A percentile compares a stretch with the other conserved stretches of the same genome.
Evolutionary conservation across 2,329 filamentous ascomycete species (phyloP).

Genomic region (Aspergillus fijiensis): DNA sequence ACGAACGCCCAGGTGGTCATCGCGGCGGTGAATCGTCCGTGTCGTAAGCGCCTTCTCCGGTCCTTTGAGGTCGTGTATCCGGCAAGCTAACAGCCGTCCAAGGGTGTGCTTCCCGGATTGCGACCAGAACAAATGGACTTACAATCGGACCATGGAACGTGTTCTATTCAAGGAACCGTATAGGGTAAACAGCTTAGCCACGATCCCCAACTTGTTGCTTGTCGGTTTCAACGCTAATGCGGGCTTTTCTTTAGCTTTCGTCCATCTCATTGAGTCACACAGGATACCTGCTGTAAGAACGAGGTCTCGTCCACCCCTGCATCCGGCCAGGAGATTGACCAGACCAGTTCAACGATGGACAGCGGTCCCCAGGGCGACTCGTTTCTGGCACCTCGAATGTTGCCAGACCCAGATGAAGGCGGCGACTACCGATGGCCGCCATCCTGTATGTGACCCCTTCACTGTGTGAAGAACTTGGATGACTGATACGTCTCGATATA

Average conservation of each 20-base stretch:
- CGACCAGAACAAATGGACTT: slow-evolving; percentile 33
- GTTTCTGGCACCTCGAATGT: slow-evolving; percentile 31
- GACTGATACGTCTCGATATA: slow-evolving; percentile 4
- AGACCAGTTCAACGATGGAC: slow-evolving; percentile 37
- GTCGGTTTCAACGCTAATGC: neutral
- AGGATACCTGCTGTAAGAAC: slow-evolving; percentile 35
- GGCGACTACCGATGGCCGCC: slow-evolving; percentile 35
- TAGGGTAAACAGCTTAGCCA: slow-evolving; percentile 25
- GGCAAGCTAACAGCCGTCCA: slow-evolving; percentile 2
- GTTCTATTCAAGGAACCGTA: slow-evolving; percentile 34
- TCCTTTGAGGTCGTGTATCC: neutral
- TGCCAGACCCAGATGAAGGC: slow-evolving; percentile 33
- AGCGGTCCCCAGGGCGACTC: slow-evolving; percentile 34
- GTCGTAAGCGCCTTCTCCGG: slow-evolving; percentile 28
- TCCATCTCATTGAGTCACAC: slow-evolving; percentile 39
- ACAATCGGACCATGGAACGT: slow-evolving; percentile 34
- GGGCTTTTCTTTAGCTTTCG: slow-evolving; percentile 26
- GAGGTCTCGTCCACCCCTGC: slow-evolving; percentile 3
- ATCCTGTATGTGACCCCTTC: slow-evolving; percentile 24
- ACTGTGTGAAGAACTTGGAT: neutral
- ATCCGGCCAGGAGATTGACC: slow-evolving; percentile 17
- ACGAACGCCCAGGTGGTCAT: slow-evolving; percentile 26
- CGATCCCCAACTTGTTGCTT: neutral
- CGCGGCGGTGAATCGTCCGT: slow-evolving; percentile 31
- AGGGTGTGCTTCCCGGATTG: slow-evolving; percentile 36